phyloP scores from a whole-genome alignment of 1,284 basidiomycete species.

The Naganishia sp. region DNA sequence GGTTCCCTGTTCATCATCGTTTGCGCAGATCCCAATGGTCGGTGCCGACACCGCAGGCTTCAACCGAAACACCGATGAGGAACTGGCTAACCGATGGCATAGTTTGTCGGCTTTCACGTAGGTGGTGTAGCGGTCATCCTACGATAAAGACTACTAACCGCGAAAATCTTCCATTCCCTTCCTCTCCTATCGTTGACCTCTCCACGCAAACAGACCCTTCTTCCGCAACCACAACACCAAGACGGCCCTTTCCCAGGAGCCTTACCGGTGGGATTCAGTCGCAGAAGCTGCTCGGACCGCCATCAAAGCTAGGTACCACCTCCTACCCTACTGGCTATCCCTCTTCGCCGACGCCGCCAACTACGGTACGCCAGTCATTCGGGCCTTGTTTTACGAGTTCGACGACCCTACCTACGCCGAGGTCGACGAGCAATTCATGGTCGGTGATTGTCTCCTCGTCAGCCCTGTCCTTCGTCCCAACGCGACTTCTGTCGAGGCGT shows the following conservation, averaged over 20 bases:
- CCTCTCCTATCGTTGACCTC: constrained; percentile 40
- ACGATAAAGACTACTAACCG: constrained; percentile 40
- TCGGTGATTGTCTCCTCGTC: constrained; percentile 68
- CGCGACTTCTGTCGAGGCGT: constrained; percentile 58
- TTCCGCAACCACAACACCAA: constrained; percentile 48
- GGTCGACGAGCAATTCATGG: constrained; percentile 66
- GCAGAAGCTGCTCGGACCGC: constrained; percentile 70
- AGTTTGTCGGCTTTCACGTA: constrained; percentile 54
- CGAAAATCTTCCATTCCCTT: constrained; percentile 1
- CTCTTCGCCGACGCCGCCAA: constrained; percentile 70
- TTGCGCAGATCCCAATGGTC: constrained; percentile 60
- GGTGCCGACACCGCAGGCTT: constrained; percentile 67
- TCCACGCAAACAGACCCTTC: constrained; percentile 34
- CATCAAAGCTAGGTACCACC: constrained; percentile 65
- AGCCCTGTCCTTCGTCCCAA: constrained; percentile 71
- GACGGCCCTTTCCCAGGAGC: constrained; percentile 60
- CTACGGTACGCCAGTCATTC: constrained; percentile 66
- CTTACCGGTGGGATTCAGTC: constrained; percentile 73
- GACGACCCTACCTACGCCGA: constrained; percentile 65
- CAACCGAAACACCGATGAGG: constrained; percentile 72
- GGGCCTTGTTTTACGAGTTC: constrained; percentile 75
- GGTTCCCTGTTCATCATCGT: neutral
- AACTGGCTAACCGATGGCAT: constrained; percentile 80
- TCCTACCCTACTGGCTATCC: constrained; percentile 75
- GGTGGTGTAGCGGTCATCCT: too few relatives aligned